Evolutionary conservation across 2,329 filamentous ascomycete species (phyloP).

Genomic region (Diaporthe destruens): DNA sequence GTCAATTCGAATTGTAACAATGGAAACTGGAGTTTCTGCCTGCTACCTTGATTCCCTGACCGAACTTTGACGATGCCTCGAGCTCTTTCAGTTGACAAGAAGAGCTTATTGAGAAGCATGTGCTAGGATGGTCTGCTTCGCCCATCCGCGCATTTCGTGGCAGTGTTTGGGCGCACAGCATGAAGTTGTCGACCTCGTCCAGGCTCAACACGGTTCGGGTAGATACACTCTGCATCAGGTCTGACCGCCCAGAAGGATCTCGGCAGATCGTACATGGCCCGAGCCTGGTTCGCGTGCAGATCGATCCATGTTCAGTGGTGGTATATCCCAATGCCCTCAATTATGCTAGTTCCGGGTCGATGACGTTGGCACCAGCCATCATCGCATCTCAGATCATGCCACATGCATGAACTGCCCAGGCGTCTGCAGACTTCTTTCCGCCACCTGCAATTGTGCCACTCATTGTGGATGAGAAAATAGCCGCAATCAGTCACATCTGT

Average conservation of each 20-base stretch:
- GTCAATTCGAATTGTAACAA: neutral
- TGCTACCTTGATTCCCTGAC: neutral
- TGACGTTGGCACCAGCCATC: slow-evolving; percentile 27
- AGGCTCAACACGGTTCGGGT: slow-evolving; percentile 23
- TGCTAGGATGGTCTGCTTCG: neutral
- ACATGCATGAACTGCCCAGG: slow-evolving; percentile 1
- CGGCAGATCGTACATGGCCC: slow-evolving; percentile 9
- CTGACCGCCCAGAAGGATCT: slow-evolving; percentile 16
- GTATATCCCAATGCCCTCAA: neutral
- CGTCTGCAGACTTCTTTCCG: neutral
- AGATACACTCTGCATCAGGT: neutral
- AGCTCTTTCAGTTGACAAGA: neutral
- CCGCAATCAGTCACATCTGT: neutral
- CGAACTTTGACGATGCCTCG: neutral
- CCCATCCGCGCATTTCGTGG: neutral
- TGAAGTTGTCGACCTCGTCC: no score
- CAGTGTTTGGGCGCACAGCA: neutral
- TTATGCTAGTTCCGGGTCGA: neutral
- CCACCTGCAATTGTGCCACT: neutral
- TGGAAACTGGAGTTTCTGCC: neutral
- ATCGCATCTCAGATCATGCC: slow-evolving; percentile 17
- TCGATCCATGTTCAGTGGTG: neutral
- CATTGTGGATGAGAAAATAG: neutral
- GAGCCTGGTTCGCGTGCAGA: neutral
- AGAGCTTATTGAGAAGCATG: neutral